Evolutionary conservation across 371 early-diverging fungal genomes (phyloP), one percentile per base, ranked within the genome.

Genomic region (Circinella umbellata): DNA sequence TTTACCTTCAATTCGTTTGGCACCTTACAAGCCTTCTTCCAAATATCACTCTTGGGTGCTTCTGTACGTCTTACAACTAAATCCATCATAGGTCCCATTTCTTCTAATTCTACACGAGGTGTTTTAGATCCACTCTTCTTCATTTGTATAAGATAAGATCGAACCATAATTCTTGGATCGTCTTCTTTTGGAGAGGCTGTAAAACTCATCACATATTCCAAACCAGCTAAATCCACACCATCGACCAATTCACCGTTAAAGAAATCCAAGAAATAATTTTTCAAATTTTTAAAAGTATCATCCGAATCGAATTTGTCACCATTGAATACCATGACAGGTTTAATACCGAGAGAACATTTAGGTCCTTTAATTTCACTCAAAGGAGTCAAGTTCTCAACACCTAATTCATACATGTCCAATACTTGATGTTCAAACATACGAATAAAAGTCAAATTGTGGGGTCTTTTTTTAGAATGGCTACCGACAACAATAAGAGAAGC

Each of bases 331-430:
- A 99, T 84, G 71, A 92, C 81, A 11, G 98, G 98, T 74, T 94
- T 92, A 78, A 94, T 88, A 53, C 98, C 98, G 11, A 96, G 76
- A 3, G 94, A 90, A 66, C 94, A 92, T 78, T 90, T 94, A 71
- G 85, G 80, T 15, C 86, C 83, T 85, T 93, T 92, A 80, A 96
- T 91, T 59, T 90, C 89, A 54, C 78, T 84, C 85, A 93, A 87
- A 0, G 88, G 79, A 17, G 82, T 76, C 14, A 85, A 82, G 34
- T 90, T 81, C 63, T 89, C 90, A 18, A 99, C 80, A 20, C 95
- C 95, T 48, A 99, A 79, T 80, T 99, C 99, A 61, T 96, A 83
- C 96, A 98, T 96, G 73, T 99, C 99, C 76, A 98, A 77, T 18
- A 98, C 72, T 71, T 95, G 93, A 76, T 95, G 85, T 73, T 98